These are phyloP conservation scores for Thielaviopsis musarum DNA, from an alignment of 2,329 filamentous ascomycete species.

Conservation along the genomic window DNA sequence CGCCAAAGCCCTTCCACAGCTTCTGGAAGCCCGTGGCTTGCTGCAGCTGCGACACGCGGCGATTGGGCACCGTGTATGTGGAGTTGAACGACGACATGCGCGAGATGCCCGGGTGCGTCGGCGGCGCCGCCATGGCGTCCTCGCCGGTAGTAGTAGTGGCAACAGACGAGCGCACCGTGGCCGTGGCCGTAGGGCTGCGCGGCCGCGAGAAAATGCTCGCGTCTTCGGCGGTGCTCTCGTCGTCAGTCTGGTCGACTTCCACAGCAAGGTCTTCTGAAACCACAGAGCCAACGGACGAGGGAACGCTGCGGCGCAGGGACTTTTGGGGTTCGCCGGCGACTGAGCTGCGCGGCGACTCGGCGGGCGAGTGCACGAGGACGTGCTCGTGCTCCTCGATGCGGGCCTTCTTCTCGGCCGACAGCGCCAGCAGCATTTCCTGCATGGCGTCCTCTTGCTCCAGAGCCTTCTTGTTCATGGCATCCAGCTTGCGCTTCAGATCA, in stretches of 20 bases:
- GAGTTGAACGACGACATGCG: slow-evolving; percentile 20
- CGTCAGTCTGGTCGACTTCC: slow-evolving; percentile 39
- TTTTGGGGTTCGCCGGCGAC: not conserved
- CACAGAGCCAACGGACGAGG: slow-evolving; percentile 20
- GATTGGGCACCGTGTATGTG: slow-evolving; percentile 14
- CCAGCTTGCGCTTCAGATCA: slow-evolving; percentile 41
- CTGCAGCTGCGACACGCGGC: slow-evolving; percentile 11
- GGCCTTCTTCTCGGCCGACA: slow-evolving; percentile 33
- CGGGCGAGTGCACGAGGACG: not conserved
- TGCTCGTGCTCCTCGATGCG: slow-evolving; percentile 23
- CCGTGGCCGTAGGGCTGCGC: slow-evolving; percentile 33
- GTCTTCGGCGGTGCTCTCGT: slow-evolving; percentile 27
- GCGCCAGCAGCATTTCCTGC: slow-evolving; percentile 30
- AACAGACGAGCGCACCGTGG: not conserved
- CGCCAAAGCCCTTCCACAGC: slow-evolving; percentile 22
- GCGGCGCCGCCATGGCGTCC: not conserved
- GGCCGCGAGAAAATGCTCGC: slow-evolving; percentile 45
- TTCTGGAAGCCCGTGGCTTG: slow-evolving; percentile 7
- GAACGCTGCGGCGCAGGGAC: slow-evolving; percentile 1
- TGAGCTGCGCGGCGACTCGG: not conserved
- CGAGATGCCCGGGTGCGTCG: not conserved
- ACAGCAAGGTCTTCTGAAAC: slow-evolving; percentile 36
- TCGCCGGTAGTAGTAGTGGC: not conserved
- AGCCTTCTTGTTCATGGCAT: slow-evolving; percentile 38
- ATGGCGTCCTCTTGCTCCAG: slow-evolving; percentile 36